phyloP scores from a whole-genome alignment of 139 green algal species.

The Tetradesmus lagerheimii region DNA sequence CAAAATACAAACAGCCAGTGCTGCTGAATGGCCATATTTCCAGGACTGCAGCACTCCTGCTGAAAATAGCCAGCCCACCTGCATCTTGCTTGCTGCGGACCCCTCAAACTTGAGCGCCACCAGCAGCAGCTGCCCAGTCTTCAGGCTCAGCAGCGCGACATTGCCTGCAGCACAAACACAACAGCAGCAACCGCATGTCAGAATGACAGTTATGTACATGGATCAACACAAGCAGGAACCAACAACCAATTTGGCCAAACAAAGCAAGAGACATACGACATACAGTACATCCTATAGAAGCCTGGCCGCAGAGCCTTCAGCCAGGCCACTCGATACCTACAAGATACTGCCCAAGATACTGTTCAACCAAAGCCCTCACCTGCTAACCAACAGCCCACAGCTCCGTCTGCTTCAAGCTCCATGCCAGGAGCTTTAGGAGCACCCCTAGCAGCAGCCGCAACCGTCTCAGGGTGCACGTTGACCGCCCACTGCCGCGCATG shows the following conservation, averaged over 20 bases:
- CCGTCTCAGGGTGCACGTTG: constrained; percentile 71
- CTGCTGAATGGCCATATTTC: too few relatives aligned
- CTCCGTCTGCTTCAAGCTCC: constrained; percentile 53
- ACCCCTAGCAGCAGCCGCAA: constrained; percentile 32
- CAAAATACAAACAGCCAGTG: background rate
- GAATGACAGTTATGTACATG: too few relatives aligned
- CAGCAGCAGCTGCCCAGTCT: constrained; percentile 72
- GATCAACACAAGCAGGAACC: too few relatives aligned
- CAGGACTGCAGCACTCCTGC: too few relatives aligned
- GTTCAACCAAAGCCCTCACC: background rate
- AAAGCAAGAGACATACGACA: too few relatives aligned
- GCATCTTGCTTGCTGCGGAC: constrained; percentile 48
- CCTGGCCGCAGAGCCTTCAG: too few relatives aligned
- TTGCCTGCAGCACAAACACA: constrained; percentile 53
- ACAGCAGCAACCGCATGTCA: background rate
- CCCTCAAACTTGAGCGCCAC: constrained; percentile 63
- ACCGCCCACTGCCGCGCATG: constrained; percentile 61
- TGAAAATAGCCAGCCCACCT: constrained; percentile 45
- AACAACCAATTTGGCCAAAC: too few relatives aligned
- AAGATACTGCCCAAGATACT: too few relatives aligned
- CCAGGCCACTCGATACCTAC: too few relatives aligned
- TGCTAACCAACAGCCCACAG: constrained; percentile 37
- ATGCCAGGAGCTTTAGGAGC: constrained; percentile 48
- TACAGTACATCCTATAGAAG: too few relatives aligned
- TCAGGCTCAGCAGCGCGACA: constrained; percentile 68